Percentiles rank a stretch among this genome's conserved stretches.
Evolutionary conservation across 2,329 filamentous ascomycete genomes (phyloP).

Genomic region (Canariomyces notabilis): DNA sequence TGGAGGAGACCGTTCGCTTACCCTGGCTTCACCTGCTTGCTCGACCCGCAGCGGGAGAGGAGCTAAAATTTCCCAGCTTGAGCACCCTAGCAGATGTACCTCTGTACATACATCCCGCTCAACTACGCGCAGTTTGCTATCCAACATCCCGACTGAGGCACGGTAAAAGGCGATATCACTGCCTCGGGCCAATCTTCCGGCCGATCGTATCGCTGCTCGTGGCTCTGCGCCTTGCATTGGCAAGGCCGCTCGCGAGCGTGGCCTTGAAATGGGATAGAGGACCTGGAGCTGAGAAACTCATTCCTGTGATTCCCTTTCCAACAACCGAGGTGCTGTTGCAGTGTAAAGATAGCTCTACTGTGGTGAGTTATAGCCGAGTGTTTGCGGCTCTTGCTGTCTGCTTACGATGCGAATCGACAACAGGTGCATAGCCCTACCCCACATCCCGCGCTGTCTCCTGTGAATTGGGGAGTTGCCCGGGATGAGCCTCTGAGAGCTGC

Average conservation of each 20-base stretch:
- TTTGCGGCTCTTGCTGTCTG: not conserved
- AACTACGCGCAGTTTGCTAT: no score
- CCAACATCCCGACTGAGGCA: no score
- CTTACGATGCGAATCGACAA: not conserved
- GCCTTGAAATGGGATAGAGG: not conserved
- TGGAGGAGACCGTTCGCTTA: not conserved
- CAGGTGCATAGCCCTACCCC: not conserved
- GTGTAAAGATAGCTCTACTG: not conserved
- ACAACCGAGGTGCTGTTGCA: not conserved
- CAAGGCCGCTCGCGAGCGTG: not conserved
- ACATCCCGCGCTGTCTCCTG: not conserved
- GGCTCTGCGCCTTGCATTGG: constrained; percentile 2
- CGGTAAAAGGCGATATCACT: not conserved
- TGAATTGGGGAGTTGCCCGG: not conserved
- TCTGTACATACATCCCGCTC: no score
- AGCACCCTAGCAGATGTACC: not conserved
- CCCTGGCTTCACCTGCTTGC: not conserved
- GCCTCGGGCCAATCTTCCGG: constrained; percentile 15
- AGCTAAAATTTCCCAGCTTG: not conserved
- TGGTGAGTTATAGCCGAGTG: not conserved
- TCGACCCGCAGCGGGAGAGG: not conserved
- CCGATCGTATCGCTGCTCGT: constrained; percentile 7
- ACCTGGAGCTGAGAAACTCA: constrained; percentile 3
- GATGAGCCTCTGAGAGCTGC: not conserved
- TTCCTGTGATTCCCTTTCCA: constrained; percentile 4